phyloP scores from a whole-genome alignment of 495 filamentous ascomycete species.

The Podospora conica region DNA sequence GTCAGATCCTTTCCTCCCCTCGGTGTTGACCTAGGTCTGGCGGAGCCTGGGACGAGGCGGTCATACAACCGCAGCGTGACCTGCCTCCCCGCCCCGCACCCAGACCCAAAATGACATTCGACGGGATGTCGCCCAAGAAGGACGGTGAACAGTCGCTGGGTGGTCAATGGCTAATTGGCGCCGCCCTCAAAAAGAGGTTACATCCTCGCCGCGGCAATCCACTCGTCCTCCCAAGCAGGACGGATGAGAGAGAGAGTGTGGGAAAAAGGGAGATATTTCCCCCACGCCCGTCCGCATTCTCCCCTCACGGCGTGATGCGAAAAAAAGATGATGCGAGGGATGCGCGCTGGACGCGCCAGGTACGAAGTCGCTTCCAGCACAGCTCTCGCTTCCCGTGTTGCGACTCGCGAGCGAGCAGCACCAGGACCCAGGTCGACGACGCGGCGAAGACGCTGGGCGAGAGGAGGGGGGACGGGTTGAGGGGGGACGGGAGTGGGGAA shows the following conservation, averaged over 20 bases:
- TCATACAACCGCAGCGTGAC: neutral
- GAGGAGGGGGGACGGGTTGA: neutral
- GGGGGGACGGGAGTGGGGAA: neutral
- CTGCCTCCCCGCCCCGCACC: neutral
- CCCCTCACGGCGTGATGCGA: neutral
- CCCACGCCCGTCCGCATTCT: neutral
- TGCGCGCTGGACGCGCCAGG: neutral
- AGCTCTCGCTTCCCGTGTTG: neutral
- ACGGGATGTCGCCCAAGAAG: neutral
- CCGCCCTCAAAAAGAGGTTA: neutral
- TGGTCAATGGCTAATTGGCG: neutral
- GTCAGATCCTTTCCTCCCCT: neutral
- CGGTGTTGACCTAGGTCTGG: neutral
- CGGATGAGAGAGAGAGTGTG: neutral
- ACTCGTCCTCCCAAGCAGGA: neutral
- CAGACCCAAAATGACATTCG: neutral
- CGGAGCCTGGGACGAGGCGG: neutral
- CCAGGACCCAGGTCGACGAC: constrained; percentile 3
- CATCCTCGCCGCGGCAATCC: neutral
- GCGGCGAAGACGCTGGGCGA: neutral
- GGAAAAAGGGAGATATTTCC: neutral
- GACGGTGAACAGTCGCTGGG: neutral
- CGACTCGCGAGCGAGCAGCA: neutral
- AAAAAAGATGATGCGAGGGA: constrained; percentile 4
- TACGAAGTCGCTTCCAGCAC: neutral